Percentiles rank a stretch among this genome's conserved stretches.
Conservation (phyloP, 2,329 filamentous ascomycete species). For the Calonectria montana region DNA sequence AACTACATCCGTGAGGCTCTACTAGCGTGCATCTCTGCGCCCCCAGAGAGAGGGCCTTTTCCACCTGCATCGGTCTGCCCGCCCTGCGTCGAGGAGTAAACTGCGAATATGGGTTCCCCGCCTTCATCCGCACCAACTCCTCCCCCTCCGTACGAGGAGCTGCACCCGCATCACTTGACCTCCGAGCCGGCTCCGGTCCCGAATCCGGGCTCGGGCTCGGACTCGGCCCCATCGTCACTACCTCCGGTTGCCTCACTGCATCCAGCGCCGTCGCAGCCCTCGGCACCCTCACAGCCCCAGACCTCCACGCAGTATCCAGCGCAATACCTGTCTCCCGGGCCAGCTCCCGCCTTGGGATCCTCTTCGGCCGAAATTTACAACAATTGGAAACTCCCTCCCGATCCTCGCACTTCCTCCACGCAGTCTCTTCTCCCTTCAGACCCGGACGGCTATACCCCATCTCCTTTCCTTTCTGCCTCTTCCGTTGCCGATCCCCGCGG, state of each 20-base stretch:
- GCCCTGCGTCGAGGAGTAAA: background rate
- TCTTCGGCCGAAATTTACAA: background rate
- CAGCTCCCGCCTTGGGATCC: constrained; percentile 12
- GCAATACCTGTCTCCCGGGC: background rate
- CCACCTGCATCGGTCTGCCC: background rate
- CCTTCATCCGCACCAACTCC: constrained; percentile 19
- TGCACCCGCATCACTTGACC: constrained; percentile 3
- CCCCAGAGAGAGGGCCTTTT: background rate
- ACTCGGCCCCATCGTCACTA: background rate
- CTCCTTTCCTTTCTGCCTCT: constrained; percentile 48
- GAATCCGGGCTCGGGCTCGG: background rate
- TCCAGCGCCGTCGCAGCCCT: constrained; percentile 30
- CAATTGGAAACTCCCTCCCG: constrained; percentile 41
- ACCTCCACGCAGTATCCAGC: background rate
- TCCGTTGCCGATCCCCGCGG: constrained; percentile 22
- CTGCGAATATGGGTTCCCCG: constrained; percentile 7
- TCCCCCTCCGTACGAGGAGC: constrained; percentile 21
- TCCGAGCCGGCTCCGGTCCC: background rate
- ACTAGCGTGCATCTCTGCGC: background rate
- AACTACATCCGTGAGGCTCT: background rate
- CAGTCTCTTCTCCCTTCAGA: constrained; percentile 53
- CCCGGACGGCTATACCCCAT: constrained; percentile 3
- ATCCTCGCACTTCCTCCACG: constrained; percentile 62
- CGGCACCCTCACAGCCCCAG: constrained; percentile 28
- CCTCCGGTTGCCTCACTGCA: constrained; percentile 19